Evolutionary conservation across 352 stramenopile genomes (phyloP).

Genomic region (Peronospora belbahrii): DNA sequence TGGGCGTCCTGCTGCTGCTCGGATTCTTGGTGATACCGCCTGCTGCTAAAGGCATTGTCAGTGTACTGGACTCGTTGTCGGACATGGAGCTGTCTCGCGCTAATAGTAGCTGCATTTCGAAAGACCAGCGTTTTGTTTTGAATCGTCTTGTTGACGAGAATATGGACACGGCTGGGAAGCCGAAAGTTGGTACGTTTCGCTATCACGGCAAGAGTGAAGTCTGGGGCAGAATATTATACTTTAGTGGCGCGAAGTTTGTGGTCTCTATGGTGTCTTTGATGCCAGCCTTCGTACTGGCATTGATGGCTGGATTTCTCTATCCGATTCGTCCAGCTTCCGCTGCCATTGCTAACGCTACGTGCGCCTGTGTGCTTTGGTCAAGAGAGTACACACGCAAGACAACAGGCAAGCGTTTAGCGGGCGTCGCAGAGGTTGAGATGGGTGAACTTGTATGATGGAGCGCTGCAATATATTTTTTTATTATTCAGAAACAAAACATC

Average conservation of each 20-base stretch:
- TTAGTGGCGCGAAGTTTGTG: constrained; percentile 51
- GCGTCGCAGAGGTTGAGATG: constrained; percentile 19
- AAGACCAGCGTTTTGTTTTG: constrained; percentile 50
- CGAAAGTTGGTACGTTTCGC: constrained; percentile 37
- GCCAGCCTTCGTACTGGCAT: constrained; percentile 40
- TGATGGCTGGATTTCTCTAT: constrained; percentile 49
- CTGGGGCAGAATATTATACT: constrained; percentile 68
- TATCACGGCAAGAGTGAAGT: constrained; percentile 52
- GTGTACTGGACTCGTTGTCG: constrained; percentile 52
- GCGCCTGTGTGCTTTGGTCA: constrained; percentile 45
- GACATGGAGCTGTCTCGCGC: constrained; percentile 71
- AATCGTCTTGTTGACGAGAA: constrained; percentile 41
- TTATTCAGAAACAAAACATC: constrained; percentile 13
- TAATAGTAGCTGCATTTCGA: constrained; percentile 50
- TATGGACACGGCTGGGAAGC: constrained; percentile 19
- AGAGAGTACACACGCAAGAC: constrained; percentile 59
- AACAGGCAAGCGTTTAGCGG: constrained; percentile 41
- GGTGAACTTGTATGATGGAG: constrained; percentile 34
- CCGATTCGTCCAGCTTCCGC: constrained; percentile 44
- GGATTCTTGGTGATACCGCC: constrained; percentile 53
- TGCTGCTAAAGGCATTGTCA: constrained; percentile 40
- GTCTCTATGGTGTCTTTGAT: constrained; percentile 53
- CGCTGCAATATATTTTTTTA: constrained; percentile 4
- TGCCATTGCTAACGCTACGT: constrained; percentile 34
- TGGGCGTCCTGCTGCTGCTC: constrained; percentile 49